Evolutionary conservation across 2,329 filamentous ascomycete species (phyloP), one percentile per base, ranked within the genome.

Genomic region (Scolecobasidium constrictum): DNA sequence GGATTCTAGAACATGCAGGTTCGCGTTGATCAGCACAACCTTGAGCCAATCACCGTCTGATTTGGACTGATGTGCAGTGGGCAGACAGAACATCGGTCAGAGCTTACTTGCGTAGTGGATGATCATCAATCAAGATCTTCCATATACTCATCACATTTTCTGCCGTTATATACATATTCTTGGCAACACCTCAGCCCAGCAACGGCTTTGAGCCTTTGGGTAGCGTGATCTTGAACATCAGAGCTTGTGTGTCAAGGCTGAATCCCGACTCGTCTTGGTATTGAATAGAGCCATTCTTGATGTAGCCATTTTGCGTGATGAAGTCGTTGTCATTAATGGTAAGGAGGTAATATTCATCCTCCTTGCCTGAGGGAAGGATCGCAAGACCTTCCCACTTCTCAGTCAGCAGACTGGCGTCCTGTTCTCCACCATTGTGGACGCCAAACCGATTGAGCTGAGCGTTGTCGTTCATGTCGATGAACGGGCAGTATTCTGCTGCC

Each of bases 301-400:
- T 63, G 46, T 65, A 68, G 66, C 76, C 78, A 56, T 85, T 66
- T 56, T 85, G 79, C 1, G 81, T 85, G 44, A 86, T 77, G 51
- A 85, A 85, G 56, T 86, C 81, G 53, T 86, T 83, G 52, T 86
- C 82, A 44, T 73, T 81, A 38, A 83, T 60, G 11, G 71, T 75
- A 47, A 86, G 73, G 23, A 86, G 55, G 53, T 77, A 84, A 57
- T 76, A 85, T 59, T 83, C 77, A 55, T 82, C 75, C 2, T 52
- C 31, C 5, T 9, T 20, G 37, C 35, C 35, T 1, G 60, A 56
- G 2, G 78, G 78, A 3, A 77, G 68, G 18, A 85, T 55, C 3
- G 75, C 73, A 38, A 86, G 60, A 16, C 73, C 75, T 64, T 87
- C 82, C 82, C 82, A 86, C 55, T 86, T 86, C 66, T 86, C 81